A percentile compares a stretch with the other conserved stretches of the same genome.
Evolutionary conservation across 441 rosid genomes (phyloP).

Genomic region (Melastoma candidum): DNA sequence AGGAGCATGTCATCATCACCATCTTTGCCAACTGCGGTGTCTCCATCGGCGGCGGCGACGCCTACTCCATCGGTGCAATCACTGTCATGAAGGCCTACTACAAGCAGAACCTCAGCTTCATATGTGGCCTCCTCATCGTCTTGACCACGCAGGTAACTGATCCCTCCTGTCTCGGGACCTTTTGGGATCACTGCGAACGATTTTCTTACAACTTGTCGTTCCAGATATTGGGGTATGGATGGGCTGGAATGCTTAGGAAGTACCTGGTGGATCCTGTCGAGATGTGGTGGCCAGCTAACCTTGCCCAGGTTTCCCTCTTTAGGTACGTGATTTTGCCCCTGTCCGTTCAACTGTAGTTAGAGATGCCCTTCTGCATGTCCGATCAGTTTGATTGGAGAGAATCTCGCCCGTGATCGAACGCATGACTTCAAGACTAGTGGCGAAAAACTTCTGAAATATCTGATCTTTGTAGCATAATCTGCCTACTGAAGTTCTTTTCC

Average conservation of each 20-base stretch:
- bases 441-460: too few species aligned
- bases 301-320: conserved; percentile 9
- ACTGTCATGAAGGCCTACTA: conserved; percentile 8
- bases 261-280: conserved; percentile 10
- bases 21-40: conserved; percentile 10
- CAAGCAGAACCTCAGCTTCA: conserved; percentile 5
- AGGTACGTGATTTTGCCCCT: conserved; percentile 1
- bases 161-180: not conserved
- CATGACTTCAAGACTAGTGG: too few species aligned
- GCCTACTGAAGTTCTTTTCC: too few species aligned
- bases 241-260: conserved; percentile 10
- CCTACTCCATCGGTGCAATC: conserved; percentile 7
- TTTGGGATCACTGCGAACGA: not conserved
- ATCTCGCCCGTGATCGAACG: too few species aligned
- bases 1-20: conserved; percentile 7
- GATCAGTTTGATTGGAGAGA: too few species aligned
- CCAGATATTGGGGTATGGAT: conserved; percentile 5
- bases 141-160: conserved; percentile 2
- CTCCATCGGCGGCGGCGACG: conserved; percentile 6
- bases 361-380: too few species aligned
- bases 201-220: not conserved
- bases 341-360: not conserved
- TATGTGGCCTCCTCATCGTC: conserved; percentile 6
- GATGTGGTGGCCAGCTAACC: conserved; percentile 10
- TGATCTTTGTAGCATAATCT: too few species aligned